phyloP scores from a whole-genome alignment of 1,139 yeast species.

The Geotrichum armillariae region DNA sequence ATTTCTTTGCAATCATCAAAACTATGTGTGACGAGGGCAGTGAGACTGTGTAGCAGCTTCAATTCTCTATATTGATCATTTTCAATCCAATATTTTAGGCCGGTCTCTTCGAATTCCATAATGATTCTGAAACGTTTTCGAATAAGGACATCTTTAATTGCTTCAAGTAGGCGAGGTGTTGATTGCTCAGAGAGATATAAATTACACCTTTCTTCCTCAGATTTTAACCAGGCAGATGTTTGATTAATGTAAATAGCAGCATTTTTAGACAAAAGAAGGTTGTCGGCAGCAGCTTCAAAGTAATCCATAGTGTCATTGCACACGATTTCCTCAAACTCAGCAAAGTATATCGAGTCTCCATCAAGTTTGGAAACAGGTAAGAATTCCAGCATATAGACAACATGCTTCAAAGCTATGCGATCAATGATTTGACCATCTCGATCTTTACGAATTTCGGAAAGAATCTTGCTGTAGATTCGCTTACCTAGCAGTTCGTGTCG shows the following conservation, averaged over 20 bases:
- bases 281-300: conserved; percentile 51
- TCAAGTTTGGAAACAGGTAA: conserved; percentile 43
- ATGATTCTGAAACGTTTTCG: conserved; percentile 57
- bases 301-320: conserved; percentile 56
- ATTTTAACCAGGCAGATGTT: conserved; percentile 53
- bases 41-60: conserved; percentile 49
- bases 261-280: conserved; percentile 42
- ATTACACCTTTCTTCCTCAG: conserved; percentile 57
- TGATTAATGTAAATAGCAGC: conserved; percentile 60
- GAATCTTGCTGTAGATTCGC: conserved; percentile 49
- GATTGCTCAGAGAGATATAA: conserved; percentile 52
- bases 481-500: conserved; percentile 43
- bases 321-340: conserved; percentile 66
- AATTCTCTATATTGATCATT: conserved; percentile 45
- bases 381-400: conserved; percentile 72
- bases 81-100: conserved; percentile 57
- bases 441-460: conserved; percentile 59
- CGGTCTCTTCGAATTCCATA: conserved; percentile 52
- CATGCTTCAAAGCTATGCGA: conserved; percentile 57
- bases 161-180: conserved; percentile 51
- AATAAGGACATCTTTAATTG: conserved; percentile 64
- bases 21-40: conserved; percentile 54
- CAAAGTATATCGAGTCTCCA: conserved; percentile 53
- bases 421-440: conserved; percentile 64
- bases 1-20: conserved; percentile 52